Percentiles rank a stretch among this genome's conserved stretches.
Conservation (phyloP, 108 stramenopile genomes). For the Tribonema minus region DNA sequence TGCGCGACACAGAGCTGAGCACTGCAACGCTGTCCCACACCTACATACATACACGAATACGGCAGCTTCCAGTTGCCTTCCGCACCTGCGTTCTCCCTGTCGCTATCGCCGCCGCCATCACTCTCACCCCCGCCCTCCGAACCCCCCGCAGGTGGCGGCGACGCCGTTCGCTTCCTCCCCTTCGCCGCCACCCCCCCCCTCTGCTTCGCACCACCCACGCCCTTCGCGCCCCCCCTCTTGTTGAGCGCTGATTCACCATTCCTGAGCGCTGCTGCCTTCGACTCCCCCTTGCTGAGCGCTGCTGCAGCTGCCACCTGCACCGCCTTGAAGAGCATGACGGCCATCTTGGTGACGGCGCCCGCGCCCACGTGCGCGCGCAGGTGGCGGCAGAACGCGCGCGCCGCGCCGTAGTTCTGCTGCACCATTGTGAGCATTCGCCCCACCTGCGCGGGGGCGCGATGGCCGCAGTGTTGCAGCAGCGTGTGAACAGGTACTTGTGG, state of each 20-base stretch:
- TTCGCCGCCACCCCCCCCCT: neutral
- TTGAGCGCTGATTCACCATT: too few relatives aligned
- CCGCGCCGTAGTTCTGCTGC: slow-evolving; percentile 66
- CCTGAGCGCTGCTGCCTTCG: too few relatives aligned
- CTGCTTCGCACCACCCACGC: neutral
- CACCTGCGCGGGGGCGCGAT: too few relatives aligned
- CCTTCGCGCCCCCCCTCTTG: neutral
- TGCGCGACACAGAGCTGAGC: too few relatives aligned
- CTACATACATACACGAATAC: too few relatives aligned
- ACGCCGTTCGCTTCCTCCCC: neutral
- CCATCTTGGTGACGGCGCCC: slow-evolving; percentile 71
- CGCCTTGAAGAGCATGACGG: slow-evolving; percentile 71
- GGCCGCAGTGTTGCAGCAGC: too few relatives aligned
- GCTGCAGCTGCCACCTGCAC: slow-evolving; percentile 42
- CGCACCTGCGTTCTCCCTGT: neutral
- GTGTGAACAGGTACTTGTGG: too few relatives aligned
- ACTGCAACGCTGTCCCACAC: too few relatives aligned
- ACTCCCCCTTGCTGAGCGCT: too few relatives aligned
- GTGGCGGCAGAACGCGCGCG: slow-evolving; percentile 76
- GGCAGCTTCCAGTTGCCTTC: neutral
- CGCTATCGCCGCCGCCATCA: neutral
- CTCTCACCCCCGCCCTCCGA: neutral
- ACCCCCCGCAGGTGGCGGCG: too few relatives aligned
- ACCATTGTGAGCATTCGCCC: slow-evolving; percentile 71
- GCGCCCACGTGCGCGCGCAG: too few relatives aligned